Evolutionary conservation across 2,329 filamentous ascomycete genomes (phyloP), one percentile per base, ranked within the genome.

Genomic region (Tolypocladium tundrense): DNA sequence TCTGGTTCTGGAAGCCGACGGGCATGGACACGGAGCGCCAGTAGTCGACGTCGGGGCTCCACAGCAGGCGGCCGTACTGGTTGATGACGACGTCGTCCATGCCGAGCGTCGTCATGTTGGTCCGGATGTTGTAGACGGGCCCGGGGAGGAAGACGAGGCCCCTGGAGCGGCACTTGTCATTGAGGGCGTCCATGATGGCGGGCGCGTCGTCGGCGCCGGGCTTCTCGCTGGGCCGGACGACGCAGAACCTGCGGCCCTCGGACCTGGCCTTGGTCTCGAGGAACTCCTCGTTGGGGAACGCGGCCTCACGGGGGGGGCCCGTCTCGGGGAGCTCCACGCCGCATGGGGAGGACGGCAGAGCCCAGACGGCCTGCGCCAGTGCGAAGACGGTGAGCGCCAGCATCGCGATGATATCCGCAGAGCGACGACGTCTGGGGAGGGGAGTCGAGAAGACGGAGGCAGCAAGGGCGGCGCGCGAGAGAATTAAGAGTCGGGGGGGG

Each of bases 1-100:
- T 78, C 60, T 82, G 79, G 60, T 83, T 81, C 65, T 84, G 80
- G 63, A 79, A 83, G 5, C 75, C 77, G 9, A 83, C 71, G 0
- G 76, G 72, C 60, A 82, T 72, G 7, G 77, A 79, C 42, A 79
- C 70, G 11, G 71, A 71, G 1, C 79, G 72, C 80, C 80, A 83
- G 67, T 82, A 83, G 8, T 70, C 60, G 10, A 82, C 75, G 59
- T 80, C 71, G 1, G 70, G 69, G 55, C 71, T 73, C 73, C 77
- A 79, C 24, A 72, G 66, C 33, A 75, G 60, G 50, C 65, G 65
- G 8, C 72, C 72, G 45, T 65, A 64, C 51, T 70, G 77, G 56
- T 82, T 75, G 19, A 81, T 80, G 48, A 75, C 71, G 35, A 76
- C 70, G 45, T 74, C 62, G 10, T 66, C 52, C 35, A 75, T 65